These are phyloP conservation scores for Cryphonectria radicalis DNA, from an alignment of 2,329 filamentous ascomycete genomes.

Conservation along the genomic window DNA sequence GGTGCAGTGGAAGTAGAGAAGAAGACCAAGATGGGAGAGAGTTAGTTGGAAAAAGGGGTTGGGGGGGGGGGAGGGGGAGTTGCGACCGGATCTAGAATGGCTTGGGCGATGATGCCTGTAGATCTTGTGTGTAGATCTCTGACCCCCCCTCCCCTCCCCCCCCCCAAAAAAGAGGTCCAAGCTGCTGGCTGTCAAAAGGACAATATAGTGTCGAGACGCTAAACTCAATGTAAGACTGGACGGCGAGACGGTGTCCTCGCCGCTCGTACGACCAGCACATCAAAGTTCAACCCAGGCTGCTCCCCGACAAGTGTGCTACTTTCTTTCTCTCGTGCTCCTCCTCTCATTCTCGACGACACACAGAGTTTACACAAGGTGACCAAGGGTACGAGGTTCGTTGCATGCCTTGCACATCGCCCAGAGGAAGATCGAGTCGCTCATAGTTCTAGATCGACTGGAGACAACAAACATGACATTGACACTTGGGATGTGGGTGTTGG, in stretches of 20 bases:
- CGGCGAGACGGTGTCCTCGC: neutral
- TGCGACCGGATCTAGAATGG: neutral
- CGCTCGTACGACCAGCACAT: neutral
- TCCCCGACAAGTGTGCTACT: slow-evolving; percentile 1
- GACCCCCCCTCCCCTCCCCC: neutral
- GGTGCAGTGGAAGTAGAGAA: slow-evolving; percentile 65
- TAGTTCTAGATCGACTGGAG: neutral
- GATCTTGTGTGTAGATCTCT: neutral
- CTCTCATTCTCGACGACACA: neutral
- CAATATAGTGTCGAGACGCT: slow-evolving; percentile 9
- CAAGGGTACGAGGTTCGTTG: neutral
- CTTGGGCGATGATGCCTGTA: neutral
- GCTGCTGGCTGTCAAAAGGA: neutral
- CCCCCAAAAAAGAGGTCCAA: no score
- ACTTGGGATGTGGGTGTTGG: neutral
- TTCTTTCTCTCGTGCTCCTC: neutral
- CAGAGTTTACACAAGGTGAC: neutral
- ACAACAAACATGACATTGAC: neutral
- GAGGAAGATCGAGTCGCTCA: neutral
- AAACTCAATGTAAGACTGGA: slow-evolving; percentile 14
- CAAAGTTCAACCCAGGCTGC: neutral
- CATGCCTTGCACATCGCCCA: neutral
- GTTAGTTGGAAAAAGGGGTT: no score
- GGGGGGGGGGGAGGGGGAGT: neutral
- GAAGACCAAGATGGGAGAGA: neutral